Evolutionary conservation across 2,329 filamentous ascomycete species (phyloP), one percentile per base, ranked within the genome.

Genomic region (Pseudodiploospora longispora): DNA sequence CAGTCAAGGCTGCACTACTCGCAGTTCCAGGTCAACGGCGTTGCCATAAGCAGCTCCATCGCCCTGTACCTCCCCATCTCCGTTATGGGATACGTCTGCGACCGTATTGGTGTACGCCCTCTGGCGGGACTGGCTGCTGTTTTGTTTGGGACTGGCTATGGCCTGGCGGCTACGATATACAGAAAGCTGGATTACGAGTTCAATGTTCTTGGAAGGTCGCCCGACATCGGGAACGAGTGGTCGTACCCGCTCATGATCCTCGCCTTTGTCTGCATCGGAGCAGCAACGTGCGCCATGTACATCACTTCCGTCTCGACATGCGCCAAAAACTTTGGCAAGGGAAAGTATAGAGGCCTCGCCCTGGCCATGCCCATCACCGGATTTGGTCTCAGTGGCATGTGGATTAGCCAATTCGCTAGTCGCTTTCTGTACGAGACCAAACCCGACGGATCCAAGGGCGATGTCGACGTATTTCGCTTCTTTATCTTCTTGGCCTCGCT

Each of bases 321-420:
- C 59, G 93, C 93, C 32, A 98, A 98, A 79, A 98, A 97, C 67
- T 98, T 97, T 66, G 90, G 90, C 40, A 82, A 85, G 48, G 88
- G 89, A 4, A 86, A 83, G 58, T 83, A 94, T 58, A 85, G 91
- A 56, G 93, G 93, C 0, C 69, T 98, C 41, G 91, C 94, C 48
- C 74, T 98, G 44, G 90, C 91, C 1, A 75, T 87, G 47, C 93
- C 93, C 1, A 96, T 97, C 61, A 88, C 93, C 1, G 84, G 87
- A 6, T 95, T 96, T 61, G 93, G 93, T 0, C 65, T 98, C 45
- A 95, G 90, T 59, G 89, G 90, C 39, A 91, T 98, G 85, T 95
- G 93, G 86, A 76, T 93, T 66, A 94, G 88, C 56, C 91, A 97
- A 68, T 69, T 95, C 27, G 91, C 84, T 30, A 91, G 82, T 54